Percentiles rank a stretch among this genome's conserved stretches.
These are phyloP conservation scores for Backusella luteola DNA, from an alignment of 192 early-diverging fungal species.

Conservation along the genomic window DNA sequence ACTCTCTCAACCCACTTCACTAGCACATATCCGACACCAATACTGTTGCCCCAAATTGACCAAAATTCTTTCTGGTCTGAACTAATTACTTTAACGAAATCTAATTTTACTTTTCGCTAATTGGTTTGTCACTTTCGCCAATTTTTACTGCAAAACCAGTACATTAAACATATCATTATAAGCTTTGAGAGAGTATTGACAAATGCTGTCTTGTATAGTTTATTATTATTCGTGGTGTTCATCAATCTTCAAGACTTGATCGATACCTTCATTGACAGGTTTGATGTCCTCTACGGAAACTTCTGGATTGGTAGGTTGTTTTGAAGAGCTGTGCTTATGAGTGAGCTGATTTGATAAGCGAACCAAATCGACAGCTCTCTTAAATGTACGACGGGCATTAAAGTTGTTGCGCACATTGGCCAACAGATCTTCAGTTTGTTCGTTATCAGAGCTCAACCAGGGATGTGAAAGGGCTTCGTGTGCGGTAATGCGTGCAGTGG, in stretches of 20 bases:
- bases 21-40: too few species aligned
- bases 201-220: neutral
- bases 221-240: neutral
- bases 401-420: constrained; percentile 63
- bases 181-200: neutral
- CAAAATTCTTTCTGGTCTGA: too few species aligned
- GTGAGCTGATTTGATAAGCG: constrained; percentile 32
- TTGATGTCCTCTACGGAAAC: constrained; percentile 12
- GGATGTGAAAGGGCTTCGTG: constrained; percentile 71
- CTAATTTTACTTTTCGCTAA: too few species aligned
- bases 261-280: constrained; percentile 33
- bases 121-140: too few species aligned
- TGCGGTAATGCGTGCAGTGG: constrained; percentile 70
- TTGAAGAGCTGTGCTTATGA: constrained; percentile 28
- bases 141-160: too few species aligned
- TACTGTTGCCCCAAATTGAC: too few species aligned
- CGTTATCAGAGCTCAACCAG: constrained; percentile 54
- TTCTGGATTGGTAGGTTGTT: neutral
- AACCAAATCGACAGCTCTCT: constrained; percentile 56
- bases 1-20: too few species aligned
- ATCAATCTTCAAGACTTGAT: constrained; percentile 27
- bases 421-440: constrained; percentile 48
- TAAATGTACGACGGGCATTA: constrained; percentile 65
- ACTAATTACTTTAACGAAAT: too few species aligned
- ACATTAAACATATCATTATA: neutral